Conservation (phyloP, 495 filamentous ascomycete species). For the Oleoguttula mirabilis region DNA sequence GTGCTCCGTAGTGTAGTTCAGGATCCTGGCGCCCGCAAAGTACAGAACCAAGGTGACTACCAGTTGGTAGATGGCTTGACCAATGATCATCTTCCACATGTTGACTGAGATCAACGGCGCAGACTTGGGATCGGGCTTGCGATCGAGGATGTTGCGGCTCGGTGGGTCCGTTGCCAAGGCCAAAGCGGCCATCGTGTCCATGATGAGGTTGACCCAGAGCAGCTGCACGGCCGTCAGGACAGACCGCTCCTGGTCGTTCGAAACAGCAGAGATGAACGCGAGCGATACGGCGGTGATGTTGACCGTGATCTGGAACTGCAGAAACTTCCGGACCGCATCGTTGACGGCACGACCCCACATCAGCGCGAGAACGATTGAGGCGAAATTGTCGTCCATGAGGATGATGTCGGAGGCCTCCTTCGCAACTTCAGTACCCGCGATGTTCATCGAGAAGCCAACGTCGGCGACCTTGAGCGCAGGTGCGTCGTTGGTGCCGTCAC, state of each 20-base stretch:
- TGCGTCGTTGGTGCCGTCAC: slow-evolving; percentile 87
- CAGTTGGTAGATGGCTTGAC: slow-evolving; percentile 72
- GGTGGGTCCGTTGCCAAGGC: slow-evolving; percentile 83
- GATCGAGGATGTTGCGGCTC: slow-evolving; percentile 53
- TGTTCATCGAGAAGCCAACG: slow-evolving; percentile 88
- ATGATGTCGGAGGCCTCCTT: slow-evolving; percentile 93
- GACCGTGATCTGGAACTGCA: slow-evolving; percentile 87
- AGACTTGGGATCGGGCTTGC: slow-evolving; percentile 65
- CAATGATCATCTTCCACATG: slow-evolving; percentile 94
- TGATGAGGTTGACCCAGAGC: slow-evolving; percentile 86
- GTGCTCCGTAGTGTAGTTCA: slow-evolving; percentile 39
- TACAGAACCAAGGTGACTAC: slow-evolving; percentile 66
- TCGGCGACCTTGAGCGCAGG: slow-evolving; percentile 78
- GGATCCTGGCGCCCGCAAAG: slow-evolving; percentile 55
- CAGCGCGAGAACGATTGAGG: slow-evolving; percentile 78
- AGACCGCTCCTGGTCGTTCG: slow-evolving; percentile 49
- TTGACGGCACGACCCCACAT: slow-evolving; percentile 83
- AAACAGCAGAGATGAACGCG: slow-evolving; percentile 70
- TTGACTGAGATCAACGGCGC: slow-evolving; percentile 62
- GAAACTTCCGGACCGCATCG: slow-evolving; percentile 82
- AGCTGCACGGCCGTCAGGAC: slow-evolving; percentile 78
- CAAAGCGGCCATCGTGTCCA: slow-evolving; percentile 92
- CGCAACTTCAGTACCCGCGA: slow-evolving; percentile 80
- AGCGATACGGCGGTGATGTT: slow-evolving; percentile 82
- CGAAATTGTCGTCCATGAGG: slow-evolving; percentile 86